phyloP scores from a whole-genome alignment of 768 basidiomycete species.

The Mycena albidolilacea region DNA sequence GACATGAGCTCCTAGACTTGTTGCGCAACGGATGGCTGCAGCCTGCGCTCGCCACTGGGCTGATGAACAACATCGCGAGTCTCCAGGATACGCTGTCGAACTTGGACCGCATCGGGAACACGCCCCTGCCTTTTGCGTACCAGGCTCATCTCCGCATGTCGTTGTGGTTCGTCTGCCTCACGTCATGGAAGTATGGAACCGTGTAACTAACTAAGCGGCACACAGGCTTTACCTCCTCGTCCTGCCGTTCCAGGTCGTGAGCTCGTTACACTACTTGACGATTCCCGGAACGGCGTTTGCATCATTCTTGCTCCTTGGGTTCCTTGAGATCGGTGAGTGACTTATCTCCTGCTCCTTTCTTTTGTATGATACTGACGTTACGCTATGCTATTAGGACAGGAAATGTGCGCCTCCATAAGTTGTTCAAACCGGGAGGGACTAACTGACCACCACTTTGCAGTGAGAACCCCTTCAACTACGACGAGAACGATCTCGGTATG shows the following conservation, averaged over 20 bases:
- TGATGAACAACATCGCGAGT: slow-evolving; percentile 60
- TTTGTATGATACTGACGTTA: background rate
- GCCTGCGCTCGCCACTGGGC: slow-evolving; percentile 69
- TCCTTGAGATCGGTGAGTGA: slow-evolving; percentile 69
- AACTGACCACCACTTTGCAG: slow-evolving; percentile 47
- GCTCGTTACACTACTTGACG: slow-evolving; percentile 60
- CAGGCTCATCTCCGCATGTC: slow-evolving; percentile 77
- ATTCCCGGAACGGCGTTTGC: slow-evolving; percentile 77
- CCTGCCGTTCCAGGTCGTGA: slow-evolving; percentile 68
- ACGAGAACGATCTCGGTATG: slow-evolving; percentile 75
- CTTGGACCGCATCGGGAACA: slow-evolving; percentile 75
- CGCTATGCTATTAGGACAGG: slow-evolving; percentile 53
- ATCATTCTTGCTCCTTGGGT: slow-evolving; percentile 74
- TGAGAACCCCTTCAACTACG: slow-evolving; percentile 80
- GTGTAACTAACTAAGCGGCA: background rate
- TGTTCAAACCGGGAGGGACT: background rate
- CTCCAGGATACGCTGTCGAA: slow-evolving; percentile 73
- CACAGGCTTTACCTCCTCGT: slow-evolving; percentile 52
- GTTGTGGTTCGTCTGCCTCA: slow-evolving; percentile 60
- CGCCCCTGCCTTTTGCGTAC: slow-evolving; percentile 79
- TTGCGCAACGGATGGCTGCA: slow-evolving; percentile 62
- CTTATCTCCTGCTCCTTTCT: background rate
- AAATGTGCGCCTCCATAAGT: slow-evolving; percentile 60
- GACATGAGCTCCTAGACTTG: slow-evolving; percentile 48
- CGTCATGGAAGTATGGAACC: no score